These are phyloP conservation scores for Tetragonia tetragonoides DNA, from an alignment of 148 eudicot species.

Conservation along the genomic window DNA sequence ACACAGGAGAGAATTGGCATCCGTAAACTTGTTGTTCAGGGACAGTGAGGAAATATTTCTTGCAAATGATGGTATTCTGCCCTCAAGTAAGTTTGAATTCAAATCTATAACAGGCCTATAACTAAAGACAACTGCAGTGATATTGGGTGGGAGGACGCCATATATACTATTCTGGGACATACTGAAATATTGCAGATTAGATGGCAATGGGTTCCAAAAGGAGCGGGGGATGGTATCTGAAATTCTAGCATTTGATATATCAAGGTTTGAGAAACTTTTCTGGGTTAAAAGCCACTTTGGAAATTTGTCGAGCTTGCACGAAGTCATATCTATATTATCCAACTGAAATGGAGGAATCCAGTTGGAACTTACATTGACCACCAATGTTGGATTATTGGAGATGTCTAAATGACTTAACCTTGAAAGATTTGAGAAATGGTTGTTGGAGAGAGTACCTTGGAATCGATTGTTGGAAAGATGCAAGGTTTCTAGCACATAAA, in stretches of 20 bases:
- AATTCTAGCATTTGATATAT: conserved; percentile 8
- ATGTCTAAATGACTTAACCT: conserved; percentile 16
- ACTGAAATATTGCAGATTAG: background rate
- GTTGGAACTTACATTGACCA: conserved; percentile 15
- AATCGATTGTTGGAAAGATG: conserved; percentile 24
- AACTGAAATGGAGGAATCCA: conserved; percentile 23
- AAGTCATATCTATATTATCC: background rate
- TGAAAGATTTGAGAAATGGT: conserved; percentile 27
- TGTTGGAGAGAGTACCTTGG: conserved; percentile 21
- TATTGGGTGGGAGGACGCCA: background rate
- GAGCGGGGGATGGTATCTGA: conserved; percentile 5
- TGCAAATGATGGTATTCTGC: background rate
- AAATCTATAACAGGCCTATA: background rate
- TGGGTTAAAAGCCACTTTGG: conserved; percentile 14
- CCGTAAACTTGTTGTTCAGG: conserved; percentile 8
- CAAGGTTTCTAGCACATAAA: conserved; percentile 27
- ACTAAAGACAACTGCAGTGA: background rate
- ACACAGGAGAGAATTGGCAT: conserved; percentile 4
- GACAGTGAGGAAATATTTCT: background rate
- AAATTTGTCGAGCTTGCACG: conserved; percentile 11
- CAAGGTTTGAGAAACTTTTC: background rate
- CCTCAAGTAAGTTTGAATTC: conserved; percentile 9
- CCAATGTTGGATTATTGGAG: conserved; percentile 19
- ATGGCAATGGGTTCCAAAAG: background rate
- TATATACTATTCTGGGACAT: conserved; percentile 1